These are phyloP conservation scores for Cystoderma amianthinum DNA, from an alignment of 768 basidiomycete species.

Conservation along the genomic window DNA sequence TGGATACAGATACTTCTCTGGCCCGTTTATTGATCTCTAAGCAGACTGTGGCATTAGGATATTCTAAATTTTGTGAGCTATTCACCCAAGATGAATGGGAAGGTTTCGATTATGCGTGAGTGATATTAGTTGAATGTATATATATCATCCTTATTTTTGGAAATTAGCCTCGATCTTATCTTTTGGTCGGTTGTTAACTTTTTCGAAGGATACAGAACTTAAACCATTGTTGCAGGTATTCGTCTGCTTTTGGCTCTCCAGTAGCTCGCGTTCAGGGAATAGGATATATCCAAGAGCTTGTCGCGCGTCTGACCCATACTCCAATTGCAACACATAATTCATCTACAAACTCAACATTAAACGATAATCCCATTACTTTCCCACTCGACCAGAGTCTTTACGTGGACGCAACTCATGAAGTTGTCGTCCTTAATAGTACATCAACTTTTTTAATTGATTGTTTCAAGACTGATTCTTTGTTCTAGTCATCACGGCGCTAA, in stretches of 20 bases:
- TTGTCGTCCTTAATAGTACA: slow-evolving; percentile 81
- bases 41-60: slow-evolving; percentile 86
- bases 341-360: slow-evolving; percentile 78
- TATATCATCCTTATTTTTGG: no score
- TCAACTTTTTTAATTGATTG: slow-evolving; percentile 2
- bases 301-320: slow-evolving; percentile 76
- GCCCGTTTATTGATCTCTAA: slow-evolving; percentile 1
- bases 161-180: slow-evolving; percentile 51
- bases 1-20: background rate
- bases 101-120: slow-evolving; percentile 82
- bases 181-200: slow-evolving; percentile 41
- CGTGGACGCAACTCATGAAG: slow-evolving; percentile 88
- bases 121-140: slow-evolving; percentile 7
- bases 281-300: slow-evolving; percentile 77
- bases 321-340: slow-evolving; percentile 67
- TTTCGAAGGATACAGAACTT: slow-evolving; percentile 1
- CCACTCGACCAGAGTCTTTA: slow-evolving; percentile 69
- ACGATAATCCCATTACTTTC: slow-evolving; percentile 63
- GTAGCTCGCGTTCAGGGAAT: slow-evolving; percentile 70
- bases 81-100: slow-evolving; percentile 94
- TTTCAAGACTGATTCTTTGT: background rate
- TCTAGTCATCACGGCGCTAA: slow-evolving; percentile 78
- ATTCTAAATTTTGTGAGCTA: slow-evolving; percentile 84
- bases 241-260: slow-evolving; percentile 77
- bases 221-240: slow-evolving; percentile 36